Conservation (phyloP, 352 stramenopile genomes). For the Phytophthora kernoviae region DNA sequence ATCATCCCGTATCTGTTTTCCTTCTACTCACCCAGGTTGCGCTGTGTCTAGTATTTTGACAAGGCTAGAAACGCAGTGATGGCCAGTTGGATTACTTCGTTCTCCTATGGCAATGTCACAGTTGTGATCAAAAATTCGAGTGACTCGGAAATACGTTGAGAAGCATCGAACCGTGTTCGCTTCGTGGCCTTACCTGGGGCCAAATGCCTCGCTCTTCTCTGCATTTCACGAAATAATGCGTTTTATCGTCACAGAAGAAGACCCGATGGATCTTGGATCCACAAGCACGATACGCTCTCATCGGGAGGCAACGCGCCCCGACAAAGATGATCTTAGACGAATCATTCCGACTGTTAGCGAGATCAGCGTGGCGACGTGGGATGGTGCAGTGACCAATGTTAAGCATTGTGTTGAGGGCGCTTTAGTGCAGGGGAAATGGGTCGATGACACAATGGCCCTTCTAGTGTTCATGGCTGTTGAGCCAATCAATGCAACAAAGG, state of each 20-base stretch:
- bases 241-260: slow-evolving; percentile 5
- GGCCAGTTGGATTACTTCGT: slow-evolving; percentile 12
- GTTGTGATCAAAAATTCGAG: slow-evolving; percentile 13
- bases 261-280: not conserved
- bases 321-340: slow-evolving; percentile 5
- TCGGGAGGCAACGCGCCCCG: slow-evolving; percentile 9
- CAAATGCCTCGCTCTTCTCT: not conserved
- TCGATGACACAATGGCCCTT: no score
- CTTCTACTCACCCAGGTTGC: not conserved
- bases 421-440: no score
- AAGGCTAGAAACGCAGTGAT: slow-evolving; percentile 9
- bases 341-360: slow-evolving; percentile 1
- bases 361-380: slow-evolving; percentile 4
- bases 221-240: slow-evolving; percentile 19
- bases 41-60: slow-evolving; percentile 13
- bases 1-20: not conserved
- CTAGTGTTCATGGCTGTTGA: no score
- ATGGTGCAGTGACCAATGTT: slow-evolving; percentile 6
- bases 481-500: no score
- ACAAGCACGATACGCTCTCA: slow-evolving; percentile 8
- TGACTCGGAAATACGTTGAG: slow-evolving; percentile 19
- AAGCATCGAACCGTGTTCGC: slow-evolving; percentile 10
- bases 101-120: not conserved
- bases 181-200: slow-evolving; percentile 8
- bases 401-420: slow-evolving; percentile 19